A percentile compares a stretch with the other conserved stretches of the same genome.
Conservation (phyloP, 306 rosid species). For the Prunus mongolica region DNA sequence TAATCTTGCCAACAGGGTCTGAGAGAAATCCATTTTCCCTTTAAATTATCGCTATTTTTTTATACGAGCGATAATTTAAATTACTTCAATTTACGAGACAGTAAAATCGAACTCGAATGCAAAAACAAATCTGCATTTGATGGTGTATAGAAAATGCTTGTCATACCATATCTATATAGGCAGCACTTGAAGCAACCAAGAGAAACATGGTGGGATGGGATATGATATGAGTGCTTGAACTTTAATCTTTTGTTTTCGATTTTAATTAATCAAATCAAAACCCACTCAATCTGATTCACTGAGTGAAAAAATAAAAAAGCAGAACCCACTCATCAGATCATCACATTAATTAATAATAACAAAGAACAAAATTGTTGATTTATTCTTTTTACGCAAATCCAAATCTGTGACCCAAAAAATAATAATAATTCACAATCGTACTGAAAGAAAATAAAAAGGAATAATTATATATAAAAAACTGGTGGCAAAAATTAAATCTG, state of each 20-base stretch:
- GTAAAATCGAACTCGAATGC: too few species aligned
- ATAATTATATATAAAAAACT: not conserved
- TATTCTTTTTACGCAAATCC: not conserved
- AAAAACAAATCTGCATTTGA: too few species aligned
- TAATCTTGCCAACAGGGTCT: too few species aligned
- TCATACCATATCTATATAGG: too few species aligned
- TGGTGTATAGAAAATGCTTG: too few species aligned
- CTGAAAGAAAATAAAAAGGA: not conserved
- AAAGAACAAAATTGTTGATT: not conserved
- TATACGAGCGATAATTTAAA: too few species aligned
- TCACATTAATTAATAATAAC: too few species aligned
- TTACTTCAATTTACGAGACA: too few species aligned
- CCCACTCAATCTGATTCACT: not conserved
- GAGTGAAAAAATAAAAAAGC: not conserved
- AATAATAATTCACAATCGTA: constrained; percentile 5
- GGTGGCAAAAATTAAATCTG: constrained; percentile 14
- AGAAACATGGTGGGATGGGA: too few species aligned
- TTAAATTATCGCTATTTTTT: too few species aligned
- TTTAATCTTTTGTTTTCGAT: not conserved
- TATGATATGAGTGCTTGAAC: not conserved
- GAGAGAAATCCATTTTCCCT: too few species aligned
- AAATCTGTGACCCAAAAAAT: not conserved
- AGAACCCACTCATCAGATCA: not conserved
- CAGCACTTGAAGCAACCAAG: too few species aligned
- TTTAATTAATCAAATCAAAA: not conserved